phyloP scores from a whole-genome alignment of 176 grass and related monocot species.

The Phoenix roebelenii region DNA sequence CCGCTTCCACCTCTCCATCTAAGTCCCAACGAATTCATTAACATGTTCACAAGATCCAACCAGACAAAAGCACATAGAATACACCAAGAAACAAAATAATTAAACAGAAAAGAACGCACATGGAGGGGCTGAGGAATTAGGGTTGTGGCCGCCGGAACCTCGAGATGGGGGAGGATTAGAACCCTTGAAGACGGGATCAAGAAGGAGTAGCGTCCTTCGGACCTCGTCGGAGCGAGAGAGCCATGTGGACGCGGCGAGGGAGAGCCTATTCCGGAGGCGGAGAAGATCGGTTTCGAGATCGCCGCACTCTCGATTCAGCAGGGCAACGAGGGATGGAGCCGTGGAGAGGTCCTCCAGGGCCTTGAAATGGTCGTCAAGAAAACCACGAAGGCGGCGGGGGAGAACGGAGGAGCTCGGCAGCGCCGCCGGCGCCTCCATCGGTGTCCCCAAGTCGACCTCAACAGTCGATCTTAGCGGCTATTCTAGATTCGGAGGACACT shows the following conservation, averaged over 20 bases:
- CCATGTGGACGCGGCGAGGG: conserved; percentile 27
- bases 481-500: no score
- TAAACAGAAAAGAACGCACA: background rate
- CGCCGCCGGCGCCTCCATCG: conserved; percentile 9
- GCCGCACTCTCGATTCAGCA: conserved; percentile 43
- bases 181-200: conserved; percentile 1
- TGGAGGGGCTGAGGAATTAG: conserved; percentile 1
- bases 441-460: no score
- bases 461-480: no score
- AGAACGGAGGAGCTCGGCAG: conserved; percentile 9
- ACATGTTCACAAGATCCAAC: background rate
- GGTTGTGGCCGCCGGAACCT: conserved; percentile 26
- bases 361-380: conserved; percentile 44
- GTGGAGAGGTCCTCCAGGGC: conserved; percentile 26
- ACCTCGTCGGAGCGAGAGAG: conserved; percentile 29
- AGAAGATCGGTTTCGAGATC: conserved; percentile 33
- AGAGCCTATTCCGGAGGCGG: conserved; percentile 34
- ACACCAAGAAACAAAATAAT: background rate
- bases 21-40: conserved; percentile 3
- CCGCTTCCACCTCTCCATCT: conserved; percentile 11
- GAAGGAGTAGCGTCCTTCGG: conserved; percentile 5
- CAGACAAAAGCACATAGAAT: no score
- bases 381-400: conserved; percentile 9
- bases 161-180: background rate
- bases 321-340: conserved; percentile 36